phyloP scores from a whole-genome alignment of 257 asterid species.

The Scutellaria baicalensis region DNA sequence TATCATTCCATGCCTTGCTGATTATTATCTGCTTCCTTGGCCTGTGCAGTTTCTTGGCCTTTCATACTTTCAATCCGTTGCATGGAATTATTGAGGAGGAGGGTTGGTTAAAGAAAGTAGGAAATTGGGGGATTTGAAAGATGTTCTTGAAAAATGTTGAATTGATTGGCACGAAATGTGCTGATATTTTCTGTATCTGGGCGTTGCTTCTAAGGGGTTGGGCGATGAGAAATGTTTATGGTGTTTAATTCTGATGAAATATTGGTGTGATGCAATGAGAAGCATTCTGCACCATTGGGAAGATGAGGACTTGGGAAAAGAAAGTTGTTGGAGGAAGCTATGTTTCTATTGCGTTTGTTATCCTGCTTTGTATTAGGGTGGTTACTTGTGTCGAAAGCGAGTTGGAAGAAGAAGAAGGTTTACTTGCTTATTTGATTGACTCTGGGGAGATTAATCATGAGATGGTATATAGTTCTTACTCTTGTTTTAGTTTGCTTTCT shows the following conservation, averaged over 20 bases:
- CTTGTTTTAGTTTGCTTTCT: slow-evolving; percentile 6
- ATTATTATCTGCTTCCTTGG: neutral
- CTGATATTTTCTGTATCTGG: slow-evolving; percentile 13
- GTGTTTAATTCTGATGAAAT: slow-evolving; percentile 14
- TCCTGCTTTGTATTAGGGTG: slow-evolving; percentile 31
- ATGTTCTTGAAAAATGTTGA: slow-evolving; percentile 10
- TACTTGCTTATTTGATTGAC: slow-evolving; percentile 38
- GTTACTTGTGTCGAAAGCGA: slow-evolving; percentile 35
- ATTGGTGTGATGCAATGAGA: slow-evolving; percentile 44
- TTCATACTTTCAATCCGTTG: slow-evolving; percentile 1
- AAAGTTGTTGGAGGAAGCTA: slow-evolving; percentile 35
- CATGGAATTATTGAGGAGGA: slow-evolving; percentile 3
- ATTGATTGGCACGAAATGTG: slow-evolving; percentile 3
- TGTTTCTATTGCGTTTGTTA: slow-evolving; percentile 32
- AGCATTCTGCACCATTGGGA: slow-evolving; percentile 30
- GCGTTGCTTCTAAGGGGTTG: neutral
- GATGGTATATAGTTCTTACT: slow-evolving; percentile 37
- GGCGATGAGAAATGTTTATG: slow-evolving; percentile 10
- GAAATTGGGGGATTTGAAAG: slow-evolving; percentile 11
- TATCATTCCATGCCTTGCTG: slow-evolving; percentile 13
- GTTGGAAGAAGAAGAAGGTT: slow-evolving; percentile 35
- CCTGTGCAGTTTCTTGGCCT: neutral
- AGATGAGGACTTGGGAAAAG: slow-evolving; percentile 37
- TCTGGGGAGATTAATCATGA: slow-evolving; percentile 47
- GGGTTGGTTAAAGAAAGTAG: slow-evolving; percentile 6